Evolutionary conservation across 2,329 filamentous ascomycete genomes (phyloP).

Genomic region (Aspergillus sclerotialis): DNA sequence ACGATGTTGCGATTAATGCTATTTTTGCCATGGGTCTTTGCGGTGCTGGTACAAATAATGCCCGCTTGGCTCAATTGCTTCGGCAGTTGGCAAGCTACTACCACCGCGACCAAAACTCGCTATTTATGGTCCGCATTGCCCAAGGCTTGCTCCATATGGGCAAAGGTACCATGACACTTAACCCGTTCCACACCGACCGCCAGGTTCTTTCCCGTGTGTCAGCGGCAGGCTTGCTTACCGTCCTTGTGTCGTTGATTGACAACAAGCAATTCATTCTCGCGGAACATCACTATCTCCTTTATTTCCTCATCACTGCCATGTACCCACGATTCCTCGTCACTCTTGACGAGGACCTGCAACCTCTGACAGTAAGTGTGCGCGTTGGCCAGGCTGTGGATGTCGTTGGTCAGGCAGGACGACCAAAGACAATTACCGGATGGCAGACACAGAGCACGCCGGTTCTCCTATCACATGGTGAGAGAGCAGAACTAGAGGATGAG

Average conservation of each 20-base stretch:
- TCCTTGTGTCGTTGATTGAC: conserved; percentile 89
- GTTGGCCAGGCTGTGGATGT: conserved; percentile 98
- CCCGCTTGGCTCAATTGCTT: conserved; percentile 85
- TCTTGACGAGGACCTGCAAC: conserved; percentile 88
- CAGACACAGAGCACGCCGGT: conserved; percentile 99
- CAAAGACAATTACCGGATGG: conserved; percentile 99
- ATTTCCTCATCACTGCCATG: conserved; percentile 96
- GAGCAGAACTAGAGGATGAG: conserved; percentile 95
- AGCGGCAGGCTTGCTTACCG: conserved; percentile 79
- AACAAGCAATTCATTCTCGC: conserved; percentile 75
- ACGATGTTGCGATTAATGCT: conserved; percentile 94
- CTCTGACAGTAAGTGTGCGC: conserved; percentile 88
- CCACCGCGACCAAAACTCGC: conserved; percentile 86
- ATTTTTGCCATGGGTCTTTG: conserved; percentile 99
- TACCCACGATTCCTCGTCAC: conserved; percentile 94
- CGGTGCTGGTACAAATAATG: conserved; percentile 96
- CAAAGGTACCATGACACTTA: conserved; percentile 92
- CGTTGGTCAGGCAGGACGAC: conserved; percentile 90
- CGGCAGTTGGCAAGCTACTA: conserved; percentile 97
- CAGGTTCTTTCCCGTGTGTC: conserved; percentile 90
- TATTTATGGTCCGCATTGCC: conserved; percentile 99
- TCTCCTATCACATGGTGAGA: conserved; percentile 84
- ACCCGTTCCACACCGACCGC: conserved; percentile 98
- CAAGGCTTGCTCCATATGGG: conserved; percentile 98
- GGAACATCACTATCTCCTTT: conserved; percentile 84